Percentiles rank a stretch among this genome's conserved stretches.
Conservation (phyloP, 129 eudicot genomes). For the Flaveria trinervia region DNA sequence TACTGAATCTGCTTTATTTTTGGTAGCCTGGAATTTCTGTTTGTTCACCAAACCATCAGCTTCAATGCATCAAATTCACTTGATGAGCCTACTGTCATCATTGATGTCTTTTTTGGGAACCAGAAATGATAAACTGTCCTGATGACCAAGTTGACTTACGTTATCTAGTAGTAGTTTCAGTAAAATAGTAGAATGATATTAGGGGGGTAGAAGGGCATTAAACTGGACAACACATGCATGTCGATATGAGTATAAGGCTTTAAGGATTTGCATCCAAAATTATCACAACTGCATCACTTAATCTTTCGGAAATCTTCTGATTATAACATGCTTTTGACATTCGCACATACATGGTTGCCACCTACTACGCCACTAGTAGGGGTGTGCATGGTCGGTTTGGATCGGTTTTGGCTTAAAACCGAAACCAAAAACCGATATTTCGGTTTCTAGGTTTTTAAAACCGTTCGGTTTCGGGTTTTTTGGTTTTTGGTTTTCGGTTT, state of each 20-base stretch:
- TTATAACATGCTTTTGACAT: not conserved
- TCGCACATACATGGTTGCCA: not conserved
- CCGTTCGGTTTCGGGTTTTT: too few relatives aligned
- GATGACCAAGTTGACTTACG: not conserved
- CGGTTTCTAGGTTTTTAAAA: too few relatives aligned
- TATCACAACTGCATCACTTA: not conserved
- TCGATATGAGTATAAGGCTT: not conserved
- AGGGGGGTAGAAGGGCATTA: not conserved
- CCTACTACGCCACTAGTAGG: not conserved
- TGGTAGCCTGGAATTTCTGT: not conserved
- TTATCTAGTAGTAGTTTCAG: not conserved
- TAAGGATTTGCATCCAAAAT: not conserved
- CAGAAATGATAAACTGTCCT: not conserved
- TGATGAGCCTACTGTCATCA: not conserved
- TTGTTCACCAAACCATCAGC: too few relatives aligned
- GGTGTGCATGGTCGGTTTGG: too few relatives aligned
- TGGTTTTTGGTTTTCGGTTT: too few relatives aligned
- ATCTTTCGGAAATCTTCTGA: not conserved
- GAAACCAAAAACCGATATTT: too few relatives aligned
- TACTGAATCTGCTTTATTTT: not conserved
- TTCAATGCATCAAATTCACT: slow-evolving; percentile 1
- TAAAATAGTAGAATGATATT: not conserved
- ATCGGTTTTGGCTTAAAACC: too few relatives aligned
- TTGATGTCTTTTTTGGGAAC: not conserved
- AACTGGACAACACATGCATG: not conserved